phyloP scores from a whole-genome alignment of 2,329 filamentous ascomycete genomes.

The Aaosphaeria arxii region DNA sequence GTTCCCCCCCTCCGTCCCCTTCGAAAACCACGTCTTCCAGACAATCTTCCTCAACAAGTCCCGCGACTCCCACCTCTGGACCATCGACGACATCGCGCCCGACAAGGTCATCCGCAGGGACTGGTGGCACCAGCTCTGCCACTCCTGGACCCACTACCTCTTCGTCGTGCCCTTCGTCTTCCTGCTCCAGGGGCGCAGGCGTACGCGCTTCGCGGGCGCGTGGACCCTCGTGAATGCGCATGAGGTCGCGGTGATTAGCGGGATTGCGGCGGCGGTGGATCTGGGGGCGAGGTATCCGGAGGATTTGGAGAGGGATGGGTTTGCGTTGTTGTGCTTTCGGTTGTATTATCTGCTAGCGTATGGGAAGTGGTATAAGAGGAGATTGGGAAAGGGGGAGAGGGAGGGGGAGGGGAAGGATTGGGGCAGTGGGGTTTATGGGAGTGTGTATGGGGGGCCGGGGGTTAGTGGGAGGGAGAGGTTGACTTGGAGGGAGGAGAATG shows the following conservation, averaged over 20 bases:
- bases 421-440: slow-evolving; percentile 58
- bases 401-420: slow-evolving; percentile 53
- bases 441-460: slow-evolving; percentile 59
- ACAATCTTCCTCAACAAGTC: slow-evolving; percentile 64
- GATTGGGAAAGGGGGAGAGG: slow-evolving; percentile 40
- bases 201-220: slow-evolving; percentile 61
- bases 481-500: slow-evolving; percentile 52
- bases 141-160: slow-evolving; percentile 62
- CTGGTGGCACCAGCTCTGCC: slow-evolving; percentile 67
- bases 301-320: slow-evolving; percentile 61
- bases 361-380: slow-evolving; percentile 57
- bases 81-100: slow-evolving; percentile 57
- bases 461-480: slow-evolving; percentile 51
- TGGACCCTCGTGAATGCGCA: slow-evolving; percentile 72
- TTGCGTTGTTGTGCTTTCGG: slow-evolving; percentile 59
- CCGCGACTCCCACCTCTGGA: slow-evolving; percentile 55
- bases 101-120: slow-evolving; percentile 60
- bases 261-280: slow-evolving; percentile 68
- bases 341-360: slow-evolving; percentile 61
- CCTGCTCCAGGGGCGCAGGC: slow-evolving; percentile 65
- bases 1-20: slow-evolving; percentile 55
- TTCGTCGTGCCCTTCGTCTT: slow-evolving; percentile 69
- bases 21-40: slow-evolving; percentile 66
- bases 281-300: slow-evolving; percentile 64
- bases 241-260: slow-evolving; percentile 67